Evolutionary conservation across 2,329 filamentous ascomycete species (phyloP).

Genomic region (Fusarium pseudocircinatum): DNA sequence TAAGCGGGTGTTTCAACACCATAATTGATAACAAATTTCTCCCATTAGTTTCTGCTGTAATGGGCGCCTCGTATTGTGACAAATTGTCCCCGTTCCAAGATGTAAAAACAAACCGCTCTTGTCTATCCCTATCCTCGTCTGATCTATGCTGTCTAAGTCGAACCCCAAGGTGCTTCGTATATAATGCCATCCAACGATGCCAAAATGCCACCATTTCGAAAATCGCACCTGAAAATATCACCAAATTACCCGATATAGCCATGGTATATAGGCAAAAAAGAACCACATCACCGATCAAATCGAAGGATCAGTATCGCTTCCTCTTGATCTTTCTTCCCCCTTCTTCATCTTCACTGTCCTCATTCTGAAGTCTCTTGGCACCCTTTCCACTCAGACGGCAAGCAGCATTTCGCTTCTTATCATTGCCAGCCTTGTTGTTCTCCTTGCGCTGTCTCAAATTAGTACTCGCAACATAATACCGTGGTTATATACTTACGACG

Average conservation of each 20-base stretch:
- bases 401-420: slow-evolving; percentile 30
- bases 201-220: neutral
- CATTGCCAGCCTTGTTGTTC: slow-evolving; percentile 39
- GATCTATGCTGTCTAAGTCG: neutral
- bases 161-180: neutral
- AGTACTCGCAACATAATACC: fast-evolving
- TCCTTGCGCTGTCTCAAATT: slow-evolving; percentile 30
- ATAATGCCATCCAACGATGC: neutral
- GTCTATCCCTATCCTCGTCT: neutral
- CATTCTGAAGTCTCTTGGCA: slow-evolving; percentile 21
- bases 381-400: slow-evolving; percentile 15
- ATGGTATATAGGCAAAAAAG: neutral
- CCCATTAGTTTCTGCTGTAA: neutral
- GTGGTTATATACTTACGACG: slow-evolving; percentile 4
- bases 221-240: neutral
- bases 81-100: neutral
- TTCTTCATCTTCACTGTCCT: slow-evolving; percentile 11
- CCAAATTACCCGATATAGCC: neutral
- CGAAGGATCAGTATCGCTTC: neutral
- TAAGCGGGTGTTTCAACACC: slow-evolving; percentile 25
- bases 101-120: fast-evolving
- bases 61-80: neutral
- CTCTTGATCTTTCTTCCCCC: neutral
- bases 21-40: slow-evolving; percentile 20
- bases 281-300: neutral